These are phyloP conservation scores for Chondrus crispus DNA, from an alignment of 23 red algal genomes.

Conservation along the genomic window DNA sequence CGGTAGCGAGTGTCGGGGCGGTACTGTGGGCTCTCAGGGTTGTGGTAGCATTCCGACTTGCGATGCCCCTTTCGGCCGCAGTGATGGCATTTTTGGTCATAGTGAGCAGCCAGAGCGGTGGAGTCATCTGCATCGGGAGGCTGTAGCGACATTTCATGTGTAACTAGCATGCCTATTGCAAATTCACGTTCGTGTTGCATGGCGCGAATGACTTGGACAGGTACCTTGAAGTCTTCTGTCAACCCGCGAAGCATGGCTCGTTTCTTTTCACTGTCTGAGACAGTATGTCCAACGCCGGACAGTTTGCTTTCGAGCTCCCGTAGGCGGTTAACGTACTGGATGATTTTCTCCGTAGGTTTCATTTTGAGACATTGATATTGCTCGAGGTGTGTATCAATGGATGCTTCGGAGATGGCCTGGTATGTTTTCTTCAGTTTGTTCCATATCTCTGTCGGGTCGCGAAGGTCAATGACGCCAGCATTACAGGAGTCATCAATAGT, in stretches of 20 bases:
- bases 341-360: not conserved
- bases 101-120: not conserved
- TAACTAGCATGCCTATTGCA: not conserved
- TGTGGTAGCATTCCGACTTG: constrained; percentile 29
- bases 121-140: no score
- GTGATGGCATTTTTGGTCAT: constrained; percentile 6
- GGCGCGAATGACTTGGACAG: not conserved
- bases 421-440: not conserved
- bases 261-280: no score
- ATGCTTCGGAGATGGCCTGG: not conserved
- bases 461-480: not conserved
- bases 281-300: no score
- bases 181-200: not conserved
- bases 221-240: not conserved
- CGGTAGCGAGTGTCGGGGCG: not conserved
- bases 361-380: not conserved
- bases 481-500: not conserved
- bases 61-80: constrained; percentile 10
- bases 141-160: not conserved
- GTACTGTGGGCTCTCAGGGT: constrained; percentile 16
- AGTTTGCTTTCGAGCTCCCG: not conserved
- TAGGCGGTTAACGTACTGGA: constrained; percentile 11
- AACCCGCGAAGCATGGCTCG: not conserved
- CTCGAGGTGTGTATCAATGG: not conserved
- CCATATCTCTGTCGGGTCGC: not conserved